A percentile compares a stretch with the other conserved stretches of the same genome.
phyloP scores from a whole-genome alignment of 805 yeast genomes.

The Saturnispora saitoi region DNA sequence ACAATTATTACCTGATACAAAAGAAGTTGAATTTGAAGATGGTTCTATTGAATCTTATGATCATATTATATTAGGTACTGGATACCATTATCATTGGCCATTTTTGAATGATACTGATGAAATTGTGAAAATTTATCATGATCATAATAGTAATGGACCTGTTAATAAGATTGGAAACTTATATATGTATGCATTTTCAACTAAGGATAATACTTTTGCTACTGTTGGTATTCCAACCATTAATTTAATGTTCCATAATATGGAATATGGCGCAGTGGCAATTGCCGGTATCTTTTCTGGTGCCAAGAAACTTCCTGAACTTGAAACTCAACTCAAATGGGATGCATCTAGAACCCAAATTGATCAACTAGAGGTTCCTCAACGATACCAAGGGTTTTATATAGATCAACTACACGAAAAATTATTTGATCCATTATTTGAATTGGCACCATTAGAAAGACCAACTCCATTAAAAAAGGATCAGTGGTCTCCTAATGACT shows the following conservation, averaged over 20 bases:
- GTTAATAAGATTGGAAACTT: slow-evolving; percentile 18
- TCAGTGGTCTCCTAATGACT: slow-evolving; percentile 7
- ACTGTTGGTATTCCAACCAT: slow-evolving; percentile 35
- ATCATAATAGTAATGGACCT: slow-evolving; percentile 5
- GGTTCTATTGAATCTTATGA: slow-evolving; percentile 31
- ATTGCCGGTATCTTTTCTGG: slow-evolving; percentile 50
- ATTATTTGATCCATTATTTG: slow-evolving; percentile 13
- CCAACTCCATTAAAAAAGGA: slow-evolving; percentile 12
- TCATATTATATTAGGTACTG: slow-evolving; percentile 40
- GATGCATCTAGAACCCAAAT: slow-evolving; percentile 12
- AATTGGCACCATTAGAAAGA: slow-evolving; percentile 14
- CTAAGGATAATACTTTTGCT: slow-evolving; percentile 37
- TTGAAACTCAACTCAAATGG: slow-evolving; percentile 32
- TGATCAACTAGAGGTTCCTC: slow-evolving; percentile 14
- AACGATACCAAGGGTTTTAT: slow-evolving; percentile 11
- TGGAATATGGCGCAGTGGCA: slow-evolving; percentile 46
- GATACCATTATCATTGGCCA: slow-evolving; percentile 41
- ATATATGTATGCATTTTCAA: slow-evolving; percentile 30
- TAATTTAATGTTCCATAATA: slow-evolving; percentile 38
- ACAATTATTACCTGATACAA: slow-evolving; percentile 11
- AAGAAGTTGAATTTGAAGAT: slow-evolving; percentile 25
- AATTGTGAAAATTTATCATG: slow-evolving; percentile 10
- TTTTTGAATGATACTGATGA: slow-evolving; percentile 20
- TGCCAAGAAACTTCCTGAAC: slow-evolving; percentile 31
- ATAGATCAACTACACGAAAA: slow-evolving; percentile 11